Conservation (phyloP, 1,284 basidiomycete species). For the Fomitopsis pinicola region DNA sequence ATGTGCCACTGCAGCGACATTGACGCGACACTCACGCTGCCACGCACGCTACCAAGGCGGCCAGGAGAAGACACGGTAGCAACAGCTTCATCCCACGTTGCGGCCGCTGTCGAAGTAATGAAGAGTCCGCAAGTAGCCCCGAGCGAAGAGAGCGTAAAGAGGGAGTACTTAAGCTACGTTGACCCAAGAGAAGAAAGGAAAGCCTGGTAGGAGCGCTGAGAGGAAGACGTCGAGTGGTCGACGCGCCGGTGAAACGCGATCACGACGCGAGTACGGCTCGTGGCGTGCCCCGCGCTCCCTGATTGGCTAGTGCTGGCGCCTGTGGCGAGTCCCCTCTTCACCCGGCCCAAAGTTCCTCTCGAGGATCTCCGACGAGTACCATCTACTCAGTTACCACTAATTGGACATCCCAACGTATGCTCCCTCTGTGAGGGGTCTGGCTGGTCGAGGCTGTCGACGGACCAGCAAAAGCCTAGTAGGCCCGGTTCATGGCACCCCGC, state of each 20-base stretch:
- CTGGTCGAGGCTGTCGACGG: not conserved
- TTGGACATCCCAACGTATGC: no score
- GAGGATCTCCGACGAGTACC: no score
- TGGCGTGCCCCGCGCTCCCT: not conserved
- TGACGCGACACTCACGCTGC: conserved; percentile 28
- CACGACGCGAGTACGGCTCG: not conserved
- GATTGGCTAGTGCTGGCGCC: not conserved
- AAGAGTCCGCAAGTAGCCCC: not conserved
- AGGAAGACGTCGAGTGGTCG: not conserved
- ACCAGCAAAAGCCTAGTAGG: not conserved
- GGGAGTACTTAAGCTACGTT: not conserved
- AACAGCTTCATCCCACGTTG: conserved; percentile 19
- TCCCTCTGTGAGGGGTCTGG: no score
- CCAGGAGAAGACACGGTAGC: conserved; percentile 22
- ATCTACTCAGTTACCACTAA: no score
- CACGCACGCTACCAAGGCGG: conserved; percentile 27
- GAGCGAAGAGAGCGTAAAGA: not conserved
- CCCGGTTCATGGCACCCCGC: conserved; percentile 41
- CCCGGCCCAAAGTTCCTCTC: no score
- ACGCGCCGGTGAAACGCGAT: conserved; percentile 1
- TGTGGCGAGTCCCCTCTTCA: not conserved
- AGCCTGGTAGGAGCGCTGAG: not conserved
- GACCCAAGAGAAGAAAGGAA: not conserved
- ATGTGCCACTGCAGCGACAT: not conserved
- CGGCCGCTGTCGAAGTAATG: not conserved